A percentile compares a stretch with the other conserved stretches of the same genome.
These are phyloP conservation scores for Ulota crispa DNA, from an alignment of 225 moss, liverwort and hornwort genomes.

Conservation along the genomic window DNA sequence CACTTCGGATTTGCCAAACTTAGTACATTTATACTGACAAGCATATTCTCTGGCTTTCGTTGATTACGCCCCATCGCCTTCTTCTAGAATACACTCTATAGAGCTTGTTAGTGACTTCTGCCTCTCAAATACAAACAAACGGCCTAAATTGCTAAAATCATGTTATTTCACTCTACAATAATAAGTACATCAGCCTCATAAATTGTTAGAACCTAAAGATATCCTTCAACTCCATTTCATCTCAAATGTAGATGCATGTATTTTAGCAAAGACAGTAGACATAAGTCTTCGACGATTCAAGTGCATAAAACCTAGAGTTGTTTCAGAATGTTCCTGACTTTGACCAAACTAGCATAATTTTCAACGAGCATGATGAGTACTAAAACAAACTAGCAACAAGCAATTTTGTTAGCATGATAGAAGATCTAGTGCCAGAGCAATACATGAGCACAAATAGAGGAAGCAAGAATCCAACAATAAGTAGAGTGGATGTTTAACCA, in stretches of 20 bases:
- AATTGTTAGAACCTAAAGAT: constrained; percentile 34
- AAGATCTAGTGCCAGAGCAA: not conserved
- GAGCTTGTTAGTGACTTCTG: constrained; percentile 51
- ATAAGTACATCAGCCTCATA: not conserved
- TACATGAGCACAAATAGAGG: not conserved
- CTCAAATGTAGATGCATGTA: constrained; percentile 50
- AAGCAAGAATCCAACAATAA: not conserved
- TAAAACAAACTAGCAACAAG: not conserved
- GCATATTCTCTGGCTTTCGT: constrained; percentile 23
- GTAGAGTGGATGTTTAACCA: not conserved
- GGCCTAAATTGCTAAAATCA: not conserved
- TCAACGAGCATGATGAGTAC: not conserved
- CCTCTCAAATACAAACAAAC: constrained; percentile 14
- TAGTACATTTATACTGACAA: not conserved
- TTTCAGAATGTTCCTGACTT: not conserved
- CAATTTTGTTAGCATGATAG: not conserved
- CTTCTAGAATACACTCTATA: constrained; percentile 47
- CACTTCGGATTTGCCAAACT: not conserved
- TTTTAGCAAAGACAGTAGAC: not conserved
- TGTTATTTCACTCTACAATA: not conserved
- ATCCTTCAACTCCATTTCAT: constrained; percentile 50
- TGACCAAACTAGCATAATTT: not conserved
- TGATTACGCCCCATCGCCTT: constrained; percentile 29
- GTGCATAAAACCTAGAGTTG: not conserved
- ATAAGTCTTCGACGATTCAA: not conserved